phyloP scores from a whole-genome alignment of 2,329 filamentous ascomycete genomes.

The Rutstroemia sp. region DNA sequence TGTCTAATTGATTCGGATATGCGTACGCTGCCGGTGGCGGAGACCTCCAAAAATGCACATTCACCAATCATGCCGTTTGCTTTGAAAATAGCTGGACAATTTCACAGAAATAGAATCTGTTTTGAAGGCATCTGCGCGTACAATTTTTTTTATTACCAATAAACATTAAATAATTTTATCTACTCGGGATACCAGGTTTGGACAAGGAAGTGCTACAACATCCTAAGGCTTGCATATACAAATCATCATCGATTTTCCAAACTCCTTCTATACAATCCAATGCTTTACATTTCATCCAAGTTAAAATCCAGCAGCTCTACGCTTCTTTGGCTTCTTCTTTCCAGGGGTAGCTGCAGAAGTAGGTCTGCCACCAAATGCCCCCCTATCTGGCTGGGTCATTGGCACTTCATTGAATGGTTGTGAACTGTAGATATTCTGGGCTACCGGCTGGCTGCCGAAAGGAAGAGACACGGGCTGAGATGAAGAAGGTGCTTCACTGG shows the following conservation, averaged over 20 bases:
- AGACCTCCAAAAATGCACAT: not conserved
- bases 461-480: slow-evolving; percentile 36
- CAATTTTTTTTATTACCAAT: too few relatives aligned
- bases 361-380: slow-evolving; percentile 38
- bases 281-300: not conserved
- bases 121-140: too few relatives aligned
- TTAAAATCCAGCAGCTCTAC: slow-evolving; percentile 26
- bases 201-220: too few relatives aligned
- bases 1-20: too few relatives aligned
- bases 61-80: not conserved
- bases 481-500: slow-evolving; percentile 29
- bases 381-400: slow-evolving; percentile 42
- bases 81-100: not conserved
- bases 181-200: too few relatives aligned
- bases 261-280: not conserved
- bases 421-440: slow-evolving; percentile 20
- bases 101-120: too few relatives aligned
- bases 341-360: slow-evolving; percentile 30
- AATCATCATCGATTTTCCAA: not conserved
- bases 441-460: slow-evolving; percentile 24
- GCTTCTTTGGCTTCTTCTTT: slow-evolving; percentile 38
- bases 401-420: slow-evolving; percentile 25
- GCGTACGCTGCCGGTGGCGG: not conserved
- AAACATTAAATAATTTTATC: too few relatives aligned
- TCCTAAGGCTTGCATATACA: too few relatives aligned